Evolutionary conservation across 164 flowering plant genomes (phyloP).

Genomic region (Annona cherimola): DNA sequence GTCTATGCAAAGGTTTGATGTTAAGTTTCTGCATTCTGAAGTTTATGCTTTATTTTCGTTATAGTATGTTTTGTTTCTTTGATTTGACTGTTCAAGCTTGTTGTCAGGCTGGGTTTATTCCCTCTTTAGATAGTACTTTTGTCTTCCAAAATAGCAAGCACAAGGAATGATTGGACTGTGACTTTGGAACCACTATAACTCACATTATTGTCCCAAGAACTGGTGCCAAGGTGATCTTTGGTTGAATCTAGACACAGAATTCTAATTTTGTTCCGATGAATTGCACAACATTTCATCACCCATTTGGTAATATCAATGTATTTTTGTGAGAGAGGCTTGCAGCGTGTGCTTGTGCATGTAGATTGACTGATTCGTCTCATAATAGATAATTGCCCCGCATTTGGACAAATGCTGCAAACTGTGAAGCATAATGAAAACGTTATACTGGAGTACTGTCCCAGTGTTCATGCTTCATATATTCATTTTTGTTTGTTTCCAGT

Average conservation of each 20-base stretch:
- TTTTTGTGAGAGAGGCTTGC: too few species aligned
- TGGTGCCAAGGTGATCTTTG: not conserved
- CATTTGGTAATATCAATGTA: too few species aligned
- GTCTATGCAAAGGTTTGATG: conserved; percentile 68
- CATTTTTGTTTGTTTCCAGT: conserved; percentile 33
- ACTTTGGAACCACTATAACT: not conserved
- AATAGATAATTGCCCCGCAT: too few species aligned
- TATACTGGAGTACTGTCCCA: not conserved
- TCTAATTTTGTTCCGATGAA: too few species aligned
- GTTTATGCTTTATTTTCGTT: not conserved
- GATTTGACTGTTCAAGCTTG: not conserved
- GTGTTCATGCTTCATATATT: not conserved
- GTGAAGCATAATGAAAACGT: not conserved
- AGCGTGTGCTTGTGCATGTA: too few species aligned
- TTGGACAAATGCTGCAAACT: not conserved
- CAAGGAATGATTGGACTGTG: not conserved
- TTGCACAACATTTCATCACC: too few species aligned
- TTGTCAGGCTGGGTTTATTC: not conserved
- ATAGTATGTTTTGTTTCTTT: not conserved
- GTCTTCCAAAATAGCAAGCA: not conserved
- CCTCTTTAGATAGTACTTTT: not conserved
- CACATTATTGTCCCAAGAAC: not conserved
- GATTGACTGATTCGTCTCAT: too few species aligned
- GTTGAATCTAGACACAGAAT: too few species aligned
- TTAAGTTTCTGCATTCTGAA: not conserved